Evolutionary conservation across 345 rosid species (phyloP).

Genomic region (Draba incana): DNA sequence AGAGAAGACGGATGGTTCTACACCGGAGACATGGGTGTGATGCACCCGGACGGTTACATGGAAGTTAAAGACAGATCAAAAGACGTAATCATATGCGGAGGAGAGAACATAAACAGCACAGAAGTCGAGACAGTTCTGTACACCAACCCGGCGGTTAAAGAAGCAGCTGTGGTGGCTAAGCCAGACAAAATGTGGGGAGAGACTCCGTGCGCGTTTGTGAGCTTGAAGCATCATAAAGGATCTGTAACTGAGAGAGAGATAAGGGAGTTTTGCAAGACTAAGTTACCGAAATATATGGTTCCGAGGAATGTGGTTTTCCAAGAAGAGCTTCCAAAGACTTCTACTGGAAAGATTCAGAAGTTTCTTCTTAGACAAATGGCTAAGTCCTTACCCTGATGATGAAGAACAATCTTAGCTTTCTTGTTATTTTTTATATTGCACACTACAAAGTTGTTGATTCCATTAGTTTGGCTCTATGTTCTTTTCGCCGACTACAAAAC

Average conservation of each 20-base stretch:
- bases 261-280: slow-evolving; percentile 52
- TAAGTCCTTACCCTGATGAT: slow-evolving; percentile 36
- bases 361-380: slow-evolving; percentile 53
- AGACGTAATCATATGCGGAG: slow-evolving; percentile 64
- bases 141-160: slow-evolving; percentile 50
- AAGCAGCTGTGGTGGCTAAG: slow-evolving; percentile 64
- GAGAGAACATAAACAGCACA: slow-evolving; percentile 58
- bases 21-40: slow-evolving; percentile 64
- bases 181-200: slow-evolving; percentile 70
- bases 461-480: slow-evolving; percentile 20
- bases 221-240: slow-evolving; percentile 43
- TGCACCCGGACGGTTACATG: slow-evolving; percentile 59
- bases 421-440: slow-evolving; percentile 8
- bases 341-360: slow-evolving; percentile 68
- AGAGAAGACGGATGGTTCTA: slow-evolving; percentile 58
- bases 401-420: not conserved
- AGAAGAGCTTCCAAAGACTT: slow-evolving; percentile 62
- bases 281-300: slow-evolving; percentile 60
- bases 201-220: slow-evolving; percentile 66
- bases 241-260: slow-evolving; percentile 47
- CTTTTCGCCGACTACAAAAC: slow-evolving; percentile 59
- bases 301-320: slow-evolving; percentile 57
- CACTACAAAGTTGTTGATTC: not conserved
- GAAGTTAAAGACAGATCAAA: slow-evolving; percentile 64
- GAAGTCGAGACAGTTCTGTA: slow-evolving; percentile 64